Base-by-base conservation (phyloP, 2,329 filamentous ascomycete species). In the Apiospora saccharicola region DNA sequence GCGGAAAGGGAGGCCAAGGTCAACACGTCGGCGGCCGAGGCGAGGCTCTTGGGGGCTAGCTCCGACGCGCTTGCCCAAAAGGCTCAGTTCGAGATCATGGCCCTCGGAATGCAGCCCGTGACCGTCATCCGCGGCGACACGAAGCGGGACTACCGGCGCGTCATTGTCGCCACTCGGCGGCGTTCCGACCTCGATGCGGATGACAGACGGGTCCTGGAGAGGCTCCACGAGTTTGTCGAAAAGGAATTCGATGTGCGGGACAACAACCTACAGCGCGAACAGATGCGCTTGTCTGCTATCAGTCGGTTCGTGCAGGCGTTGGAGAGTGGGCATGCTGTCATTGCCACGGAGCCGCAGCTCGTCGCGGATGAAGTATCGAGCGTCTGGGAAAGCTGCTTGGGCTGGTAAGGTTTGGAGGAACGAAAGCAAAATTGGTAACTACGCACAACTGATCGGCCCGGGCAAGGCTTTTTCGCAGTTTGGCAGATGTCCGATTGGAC, bases 361-460 rank as follows among this genome's bases (percentile, higher is more conserved):
- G 43, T 68, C 14, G 67, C 67, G 3, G 41, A 49, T 16, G 67
- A 68, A 7, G 67, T 30, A 6, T 34, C 46, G 16, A 49, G 43
- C n/a, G 43, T 68, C 14, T 68, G 67, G 67, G 67, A 68, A 8
- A 68, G 67, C 7, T 68, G 67, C n/a, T 19, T 47, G 41, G 2
- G 14, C 26, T 16, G 43, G 30, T 8, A n/a, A 24, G 24, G 34
- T 68, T 37, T 68, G 41, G 49, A 26, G 6, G 10, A 22, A 8
- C 10, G 37, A 37, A 6, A 10, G 10, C 1, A 37, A 34, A 16
- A 5, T 3, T 5, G 14, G 13, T 14, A 12, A 24, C 16, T 19
- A 4, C 2, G 5, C 6, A 6, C 30, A 61, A 30, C 30, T 22
- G 7, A 1, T 3, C 13, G 14, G 30, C 1, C 22, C n/a, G 7